Evolutionary conservation across 2,329 filamentous ascomycete species (phyloP).

Genomic region (Penicillium oxalicum): DNA sequence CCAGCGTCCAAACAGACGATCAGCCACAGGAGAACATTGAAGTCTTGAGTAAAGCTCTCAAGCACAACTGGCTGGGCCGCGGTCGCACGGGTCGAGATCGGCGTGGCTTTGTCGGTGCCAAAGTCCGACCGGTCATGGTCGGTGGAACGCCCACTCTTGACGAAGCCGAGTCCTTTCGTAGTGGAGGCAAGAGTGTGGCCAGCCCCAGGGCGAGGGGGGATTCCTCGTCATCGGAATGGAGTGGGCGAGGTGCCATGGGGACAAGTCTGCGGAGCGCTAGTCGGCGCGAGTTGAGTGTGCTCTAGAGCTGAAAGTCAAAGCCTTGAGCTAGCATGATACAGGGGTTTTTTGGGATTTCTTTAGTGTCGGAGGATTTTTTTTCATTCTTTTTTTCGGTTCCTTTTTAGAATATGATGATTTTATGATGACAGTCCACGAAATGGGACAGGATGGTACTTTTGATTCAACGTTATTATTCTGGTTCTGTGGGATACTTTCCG

Average conservation of each 20-base stretch:
- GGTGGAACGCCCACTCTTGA: slow-evolving; percentile 22
- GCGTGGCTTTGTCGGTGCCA: slow-evolving; percentile 77
- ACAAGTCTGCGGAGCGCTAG: slow-evolving; percentile 20
- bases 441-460: too few relatives aligned
- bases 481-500: too few relatives aligned
- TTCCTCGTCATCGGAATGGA: slow-evolving; percentile 23
- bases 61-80: slow-evolving; percentile 92
- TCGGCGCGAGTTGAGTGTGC: slow-evolving; percentile 28
- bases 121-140: slow-evolving; percentile 36
- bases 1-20: slow-evolving; percentile 66
- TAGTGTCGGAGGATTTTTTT: neutral
- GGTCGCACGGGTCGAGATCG: slow-evolving; percentile 84
- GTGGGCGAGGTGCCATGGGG: slow-evolving; percentile 9
- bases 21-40: slow-evolving; percentile 73
- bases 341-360: neutral
- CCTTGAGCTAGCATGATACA: slow-evolving; percentile 1
- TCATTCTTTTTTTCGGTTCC: too few relatives aligned
- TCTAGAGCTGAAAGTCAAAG: slow-evolving; percentile 8
- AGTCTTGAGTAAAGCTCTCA: slow-evolving; percentile 76
- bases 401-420: too few relatives aligned
- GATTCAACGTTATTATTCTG: too few relatives aligned
- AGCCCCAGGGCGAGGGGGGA: slow-evolving; percentile 17
- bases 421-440: too few relatives aligned
- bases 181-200: slow-evolving; percentile 20
- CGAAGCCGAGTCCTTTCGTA: slow-evolving; percentile 20